Base-by-base conservation (phyloP, 768 basidiomycete genomes). In the Lentinus brumalis region DNA sequence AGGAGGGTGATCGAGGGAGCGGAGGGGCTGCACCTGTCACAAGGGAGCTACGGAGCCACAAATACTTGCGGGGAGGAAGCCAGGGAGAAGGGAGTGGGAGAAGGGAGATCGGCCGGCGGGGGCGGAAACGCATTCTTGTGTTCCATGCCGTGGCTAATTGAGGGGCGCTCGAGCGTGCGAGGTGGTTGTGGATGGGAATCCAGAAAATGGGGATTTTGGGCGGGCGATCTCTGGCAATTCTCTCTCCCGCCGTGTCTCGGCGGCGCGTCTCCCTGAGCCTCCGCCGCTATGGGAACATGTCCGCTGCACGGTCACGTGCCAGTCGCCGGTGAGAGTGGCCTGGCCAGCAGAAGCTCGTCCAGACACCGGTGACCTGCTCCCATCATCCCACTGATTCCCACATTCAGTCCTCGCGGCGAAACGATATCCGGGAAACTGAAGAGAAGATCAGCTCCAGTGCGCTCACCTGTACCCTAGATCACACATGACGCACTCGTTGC, bases 121-220 rank as follows among this genome's bases (percentile, higher is more conserved):
- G 21, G 50, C 30, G 50, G 50, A 35, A 56, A 56, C 60, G 35
- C 35, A 38, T 61, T 55, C 44, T 46, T 61, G 55, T 52, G 35
- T 61, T 56, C 60, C 60, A 56, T 50, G 44, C 39, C 18, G 54
- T 44, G 30, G 41, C 60, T 56, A 61, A 61, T 61, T 61, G 60
- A 61, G 60, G 59, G 60, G 54, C 54, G 60, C 32, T 44, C 35
- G 54, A 50, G 35, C 51, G 29, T 42, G 44, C 52, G 59, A 35
- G 35, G 35, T 35, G 35, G 21, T 35, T 11, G 35, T 35, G 35
- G 35, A 35, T 35, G 35, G 35, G 35, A 35, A 7, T 35, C 35
- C 35, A 11, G 35, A 11, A 35, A 35, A 49, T 49, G 46, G 46
- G 46, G 29, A 49, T 49, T 47, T 26, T 44, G 42, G 15, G 18